phyloP scores from a whole-genome alignment of 768 basidiomycete genomes.

The Cystoderma amianthinum region DNA sequence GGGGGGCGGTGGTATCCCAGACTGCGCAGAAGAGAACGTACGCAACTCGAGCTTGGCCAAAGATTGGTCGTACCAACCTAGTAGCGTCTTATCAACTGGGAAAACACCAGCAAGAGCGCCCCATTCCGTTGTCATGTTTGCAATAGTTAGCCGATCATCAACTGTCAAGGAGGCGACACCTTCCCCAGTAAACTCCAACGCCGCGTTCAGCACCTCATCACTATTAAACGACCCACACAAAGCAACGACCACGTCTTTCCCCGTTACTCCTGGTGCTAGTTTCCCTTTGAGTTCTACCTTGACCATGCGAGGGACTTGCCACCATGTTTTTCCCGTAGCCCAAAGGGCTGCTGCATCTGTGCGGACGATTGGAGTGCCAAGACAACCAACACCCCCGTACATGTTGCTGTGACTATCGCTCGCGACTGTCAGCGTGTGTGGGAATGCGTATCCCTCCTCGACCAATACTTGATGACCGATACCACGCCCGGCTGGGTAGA shows the following conservation, averaged over 20 bases:
- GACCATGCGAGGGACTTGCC: constrained; percentile 97
- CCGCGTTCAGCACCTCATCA: constrained; percentile 95
- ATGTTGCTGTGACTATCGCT: constrained; percentile 98
- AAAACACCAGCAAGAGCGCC: constrained; percentile 95
- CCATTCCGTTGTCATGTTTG: constrained; percentile 99
- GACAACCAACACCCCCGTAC: constrained; percentile 97
- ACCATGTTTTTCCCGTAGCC: constrained; percentile 99
- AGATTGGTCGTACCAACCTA: constrained; percentile 80
- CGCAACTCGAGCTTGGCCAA: constrained; percentile 70
- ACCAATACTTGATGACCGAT: constrained; percentile 98
- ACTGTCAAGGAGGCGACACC: constrained; percentile 73
- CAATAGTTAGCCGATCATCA: constrained; percentile 91
- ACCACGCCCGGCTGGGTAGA: constrained; percentile 95
- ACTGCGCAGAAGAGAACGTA: constrained; percentile 53
- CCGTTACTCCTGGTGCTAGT: constrained; percentile 85
- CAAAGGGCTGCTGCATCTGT: constrained; percentile 94
- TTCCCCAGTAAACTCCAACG: constrained; percentile 92
- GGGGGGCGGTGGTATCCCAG: constrained; percentile 61
- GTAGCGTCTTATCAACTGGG: constrained; percentile 77
- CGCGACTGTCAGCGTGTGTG: constrained; percentile 90
- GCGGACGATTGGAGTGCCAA: constrained; percentile 95
- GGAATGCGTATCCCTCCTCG: constrained; percentile 98
- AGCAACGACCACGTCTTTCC: constrained; percentile 97
- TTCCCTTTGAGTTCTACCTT: constrained; percentile 85
- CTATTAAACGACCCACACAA: constrained; percentile 93